phyloP scores from a whole-genome alignment of 1,139 yeast species.

The Zygosaccharomyces pseudobailii region DNA sequence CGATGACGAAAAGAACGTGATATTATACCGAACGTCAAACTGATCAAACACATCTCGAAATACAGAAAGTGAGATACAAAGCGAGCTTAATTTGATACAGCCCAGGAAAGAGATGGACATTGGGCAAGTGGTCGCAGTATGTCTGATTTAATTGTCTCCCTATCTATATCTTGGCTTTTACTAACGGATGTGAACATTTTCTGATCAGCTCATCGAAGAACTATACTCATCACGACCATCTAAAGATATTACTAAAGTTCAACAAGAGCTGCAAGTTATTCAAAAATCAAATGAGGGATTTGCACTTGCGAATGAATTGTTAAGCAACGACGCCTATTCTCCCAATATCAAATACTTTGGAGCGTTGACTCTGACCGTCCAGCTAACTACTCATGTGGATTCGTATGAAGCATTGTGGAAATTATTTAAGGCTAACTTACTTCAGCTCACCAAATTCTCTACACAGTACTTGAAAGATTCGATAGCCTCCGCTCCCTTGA shows the following conservation, averaged over 20 bases:
- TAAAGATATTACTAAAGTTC: slow-evolving; percentile 42
- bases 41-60: not conserved
- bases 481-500: slow-evolving; percentile 10
- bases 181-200: slow-evolving; percentile 6
- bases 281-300: slow-evolving; percentile 53
- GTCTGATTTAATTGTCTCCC: slow-evolving; percentile 1
- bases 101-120: slow-evolving; percentile 9
- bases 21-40: not conserved
- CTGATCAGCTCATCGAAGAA: slow-evolving; percentile 26
- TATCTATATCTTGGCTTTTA: not conserved
- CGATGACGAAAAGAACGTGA: not conserved
- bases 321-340: slow-evolving; percentile 37
- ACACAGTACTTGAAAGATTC: slow-evolving; percentile 17
- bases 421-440: slow-evolving; percentile 26
- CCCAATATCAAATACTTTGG: slow-evolving; percentile 63
- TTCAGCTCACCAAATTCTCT: slow-evolving; percentile 23
- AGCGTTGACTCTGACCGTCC: slow-evolving; percentile 63
- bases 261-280: slow-evolving; percentile 47
- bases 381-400: slow-evolving; percentile 37
- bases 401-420: slow-evolving; percentile 21
- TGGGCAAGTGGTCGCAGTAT: slow-evolving; percentile 22
- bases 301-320: slow-evolving; percentile 46
- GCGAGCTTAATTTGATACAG: not conserved
- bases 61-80: too few relatives aligned
- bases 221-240: slow-evolving; percentile 33